Evolutionary conservation across 371 early-diverging fungal genomes (phyloP).

Genomic region (Rhizopus arrhizus): DNA sequence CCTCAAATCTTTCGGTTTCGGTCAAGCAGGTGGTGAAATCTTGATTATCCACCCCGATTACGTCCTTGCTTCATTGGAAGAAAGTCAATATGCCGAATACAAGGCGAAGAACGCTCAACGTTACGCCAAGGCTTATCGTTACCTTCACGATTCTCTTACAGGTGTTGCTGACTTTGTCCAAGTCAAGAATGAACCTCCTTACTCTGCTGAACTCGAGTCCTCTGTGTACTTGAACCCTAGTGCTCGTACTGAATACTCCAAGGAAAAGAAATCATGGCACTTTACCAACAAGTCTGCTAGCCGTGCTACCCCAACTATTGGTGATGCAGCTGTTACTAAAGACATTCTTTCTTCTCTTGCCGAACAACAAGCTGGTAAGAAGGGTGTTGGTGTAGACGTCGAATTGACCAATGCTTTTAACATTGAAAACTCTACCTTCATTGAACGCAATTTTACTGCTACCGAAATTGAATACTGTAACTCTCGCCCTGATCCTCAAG

Average conservation of each 20-base stretch:
- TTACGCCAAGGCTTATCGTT: slow-evolving; percentile 85
- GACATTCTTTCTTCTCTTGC: slow-evolving; percentile 60
- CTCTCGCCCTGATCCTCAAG: slow-evolving; percentile 73
- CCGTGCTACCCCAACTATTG: slow-evolving; percentile 34
- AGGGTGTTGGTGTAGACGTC: slow-evolving; percentile 91
- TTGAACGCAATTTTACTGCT: slow-evolving; percentile 90
- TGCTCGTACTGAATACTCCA: slow-evolving; percentile 85
- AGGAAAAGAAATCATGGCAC: slow-evolving; percentile 71
- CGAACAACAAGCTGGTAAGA: slow-evolving; percentile 61
- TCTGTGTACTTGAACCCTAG: slow-evolving; percentile 90
- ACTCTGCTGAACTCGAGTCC: slow-evolving; percentile 83
- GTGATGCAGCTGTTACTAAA: slow-evolving; percentile 66
- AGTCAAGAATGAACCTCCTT: slow-evolving; percentile 89
- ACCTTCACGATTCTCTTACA: slow-evolving; percentile 91
- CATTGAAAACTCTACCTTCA: slow-evolving; percentile 79
- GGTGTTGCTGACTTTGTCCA: slow-evolving; percentile 85
- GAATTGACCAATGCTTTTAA: slow-evolving; percentile 84
- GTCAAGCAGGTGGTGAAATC: slow-evolving; percentile 95
- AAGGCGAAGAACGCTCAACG: slow-evolving; percentile 71
- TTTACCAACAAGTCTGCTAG: slow-evolving; percentile 64
- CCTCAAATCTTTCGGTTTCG: slow-evolving; percentile 95
- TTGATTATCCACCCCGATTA: slow-evolving; percentile 93
- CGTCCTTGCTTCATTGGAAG: slow-evolving; percentile 79
- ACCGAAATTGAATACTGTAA: slow-evolving; percentile 84
- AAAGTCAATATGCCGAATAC: slow-evolving; percentile 76